phyloP scores from a whole-genome alignment of 768 basidiomycete species.

The Rhodosporidiobolus odoratus region DNA sequence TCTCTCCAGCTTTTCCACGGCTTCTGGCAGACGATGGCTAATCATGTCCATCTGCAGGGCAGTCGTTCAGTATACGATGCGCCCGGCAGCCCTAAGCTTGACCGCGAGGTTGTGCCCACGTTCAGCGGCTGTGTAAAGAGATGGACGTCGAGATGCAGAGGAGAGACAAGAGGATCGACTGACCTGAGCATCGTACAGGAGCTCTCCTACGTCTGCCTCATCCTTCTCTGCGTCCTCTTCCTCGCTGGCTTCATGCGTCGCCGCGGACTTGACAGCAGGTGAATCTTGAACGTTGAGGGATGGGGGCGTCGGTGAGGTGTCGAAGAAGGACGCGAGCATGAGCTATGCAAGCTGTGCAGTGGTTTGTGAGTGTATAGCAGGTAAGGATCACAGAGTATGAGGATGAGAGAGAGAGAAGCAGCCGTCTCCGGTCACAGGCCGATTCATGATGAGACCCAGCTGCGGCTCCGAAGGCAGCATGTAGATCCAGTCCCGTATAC shows the following conservation, averaged over 20 bases:
- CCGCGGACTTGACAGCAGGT: neutral
- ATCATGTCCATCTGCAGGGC: slow-evolving; percentile 23
- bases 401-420: too few relatives aligned
- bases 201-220: slow-evolving; percentile 14
- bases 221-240: slow-evolving; percentile 1
- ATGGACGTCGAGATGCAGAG: neutral
- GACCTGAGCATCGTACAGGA: slow-evolving; percentile 30
- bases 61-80: neutral
- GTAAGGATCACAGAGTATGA: too few relatives aligned
- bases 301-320: too few relatives aligned
- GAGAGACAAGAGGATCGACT: neutral
- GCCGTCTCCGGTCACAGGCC: too few relatives aligned
- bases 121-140: neutral
- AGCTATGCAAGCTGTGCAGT: too few relatives aligned
- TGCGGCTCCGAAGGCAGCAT: too few relatives aligned
- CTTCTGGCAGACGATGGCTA: slow-evolving; percentile 21
- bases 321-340: too few relatives aligned
- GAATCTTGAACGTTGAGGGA: too few relatives aligned
- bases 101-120: neutral
- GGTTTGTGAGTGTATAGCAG: too few relatives aligned
- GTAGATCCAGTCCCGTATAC: too few relatives aligned
- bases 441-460: too few relatives aligned
- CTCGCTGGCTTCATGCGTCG: neutral
- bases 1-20: neutral
- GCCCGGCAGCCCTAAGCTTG: too few relatives aligned